Evolutionary conservation across 306 rosid genomes (phyloP), one percentile per base, ranked within the genome.

Genomic region (Dalbergia cultrata): DNA sequence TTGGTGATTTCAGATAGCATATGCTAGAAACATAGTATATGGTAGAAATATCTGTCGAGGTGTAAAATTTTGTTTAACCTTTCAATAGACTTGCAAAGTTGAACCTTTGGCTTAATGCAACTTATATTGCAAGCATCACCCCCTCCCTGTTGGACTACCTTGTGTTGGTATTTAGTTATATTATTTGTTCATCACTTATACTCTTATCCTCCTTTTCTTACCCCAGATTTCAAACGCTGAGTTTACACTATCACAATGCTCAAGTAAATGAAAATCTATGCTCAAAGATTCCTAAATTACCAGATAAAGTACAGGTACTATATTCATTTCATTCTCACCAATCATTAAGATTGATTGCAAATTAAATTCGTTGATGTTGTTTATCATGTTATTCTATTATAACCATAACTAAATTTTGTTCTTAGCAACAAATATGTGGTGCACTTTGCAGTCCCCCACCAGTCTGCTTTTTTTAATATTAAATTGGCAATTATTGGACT

Each of bases 281-380:
- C 16, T 91, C 97, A 8, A 91, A 83, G 83, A 79, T 95, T 65
- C 93, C 86, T 43, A 97, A 95, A 35, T 95, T 97, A 11, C 99
- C 97, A 31, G 95, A 95, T 87, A 95, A 91, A 85, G 79, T 95
- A 80, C 94, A 92, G 97, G 97, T 94, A 86, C 72, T 37, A 4
- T 53, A 56, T 54, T 35, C 41, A 35, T 35, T 61, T 45, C 56
- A 31, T 74, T 67, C 39, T 37, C 22, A 6, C 14, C 47, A 7
- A n/a, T 58, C n/a, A 41, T 79, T 65, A 19, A 45, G 39, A 53
- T 45, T 7, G 14, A 59, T 68, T 54, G 67, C 57, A 4, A 71
- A n/a, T 67, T 13, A 76, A 64, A 50, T 21, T 14, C 7, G 37
- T 34, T 72, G 34, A 7, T 73, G 67, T 74, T 78, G 26, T 67